Evolutionary conservation across 2,329 filamentous ascomycete genomes (phyloP).

Genomic region (Aphanoascus verrucosus): DNA sequence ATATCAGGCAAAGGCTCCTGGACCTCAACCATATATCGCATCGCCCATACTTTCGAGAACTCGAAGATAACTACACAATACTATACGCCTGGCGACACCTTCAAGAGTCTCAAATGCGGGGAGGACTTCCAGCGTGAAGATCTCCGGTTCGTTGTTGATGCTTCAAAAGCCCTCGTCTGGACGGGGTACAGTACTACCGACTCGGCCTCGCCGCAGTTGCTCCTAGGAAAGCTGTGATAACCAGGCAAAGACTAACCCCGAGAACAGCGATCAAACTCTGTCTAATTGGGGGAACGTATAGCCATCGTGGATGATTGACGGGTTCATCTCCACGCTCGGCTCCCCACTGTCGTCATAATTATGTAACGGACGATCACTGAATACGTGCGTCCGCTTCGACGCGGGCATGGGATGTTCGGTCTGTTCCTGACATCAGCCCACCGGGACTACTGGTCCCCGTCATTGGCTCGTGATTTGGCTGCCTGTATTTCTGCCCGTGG

Average conservation of each 20-base stretch:
- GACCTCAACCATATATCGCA: too few relatives aligned
- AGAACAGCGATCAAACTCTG: too few relatives aligned
- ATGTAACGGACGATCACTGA: neutral
- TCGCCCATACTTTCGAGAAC: too few relatives aligned
- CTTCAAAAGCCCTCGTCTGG: neutral
- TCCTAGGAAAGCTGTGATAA: neutral
- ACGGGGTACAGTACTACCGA: neutral
- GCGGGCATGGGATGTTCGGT: neutral
- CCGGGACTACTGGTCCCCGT: too few relatives aligned
- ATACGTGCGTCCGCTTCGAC: neutral
- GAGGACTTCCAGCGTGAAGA: neutral
- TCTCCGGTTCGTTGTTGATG: neutral
- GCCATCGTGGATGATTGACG: neutral
- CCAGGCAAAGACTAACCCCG: neutral
- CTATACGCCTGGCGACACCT: neutral
- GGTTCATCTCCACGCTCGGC: neutral
- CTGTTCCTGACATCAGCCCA: neutral
- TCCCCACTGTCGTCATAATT: slow-evolving; percentile 1
- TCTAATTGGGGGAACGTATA: neutral
- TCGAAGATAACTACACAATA: too few relatives aligned
- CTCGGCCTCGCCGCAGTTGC: neutral
- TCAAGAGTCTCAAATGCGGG: neutral
- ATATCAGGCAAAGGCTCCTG: too few relatives aligned
- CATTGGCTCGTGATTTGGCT: too few relatives aligned
- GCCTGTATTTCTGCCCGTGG: neutral